Base-by-base conservation (phyloP, 441 rosid genomes). In the Populus hybrid region DNA sequence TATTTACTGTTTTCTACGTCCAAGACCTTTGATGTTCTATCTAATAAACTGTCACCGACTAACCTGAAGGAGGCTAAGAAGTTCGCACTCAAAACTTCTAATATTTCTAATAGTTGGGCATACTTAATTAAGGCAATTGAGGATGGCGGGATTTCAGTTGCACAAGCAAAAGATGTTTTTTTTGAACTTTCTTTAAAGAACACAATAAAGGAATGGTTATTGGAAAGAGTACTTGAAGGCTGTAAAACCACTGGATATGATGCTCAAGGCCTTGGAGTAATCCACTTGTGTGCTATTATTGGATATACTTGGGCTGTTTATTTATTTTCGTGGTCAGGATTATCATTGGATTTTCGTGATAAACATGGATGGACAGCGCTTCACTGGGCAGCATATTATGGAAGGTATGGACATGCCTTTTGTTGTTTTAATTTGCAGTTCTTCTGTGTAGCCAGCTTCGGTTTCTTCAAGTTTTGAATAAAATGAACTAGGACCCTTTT, bases 341-440 rank as follows among this genome's bases (percentile, higher is more conserved):
- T 97, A 64, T 93, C 99, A 1, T 71, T 94, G 79, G 96, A 94
- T 88, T 90, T 86, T 77, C 95, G 99, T 79, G 99, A 97, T 86
- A 93, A 91, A 84, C 80, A 71, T 66, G 99, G 99, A 75, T 97
- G 99, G 99, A 94, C 99, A 32, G 97, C 99, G 78, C 95, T 97
- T 86, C 99, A 97, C 75, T 94, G 99, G 99, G 99, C 99, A 77
- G 98, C 98, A 80, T 86, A 79, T 82, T 84, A 77, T 79, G 98
- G 99, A 78, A 93, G 94, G 98, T 93, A 81, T 38, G 72, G 30
- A 68, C 77, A 16, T 3, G 72, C 30, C 21, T 24, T 75, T 38
- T 72, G 70, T 30, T 3, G 8, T 59, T 72, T 46, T 40, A 26
- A 20, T 68, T 69, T 36, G 35, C 36, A 32, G 30, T 28, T 75